phyloP scores from a whole-genome alignment of 2,329 filamentous ascomycete genomes.

The Keithomyces neogunnii region DNA sequence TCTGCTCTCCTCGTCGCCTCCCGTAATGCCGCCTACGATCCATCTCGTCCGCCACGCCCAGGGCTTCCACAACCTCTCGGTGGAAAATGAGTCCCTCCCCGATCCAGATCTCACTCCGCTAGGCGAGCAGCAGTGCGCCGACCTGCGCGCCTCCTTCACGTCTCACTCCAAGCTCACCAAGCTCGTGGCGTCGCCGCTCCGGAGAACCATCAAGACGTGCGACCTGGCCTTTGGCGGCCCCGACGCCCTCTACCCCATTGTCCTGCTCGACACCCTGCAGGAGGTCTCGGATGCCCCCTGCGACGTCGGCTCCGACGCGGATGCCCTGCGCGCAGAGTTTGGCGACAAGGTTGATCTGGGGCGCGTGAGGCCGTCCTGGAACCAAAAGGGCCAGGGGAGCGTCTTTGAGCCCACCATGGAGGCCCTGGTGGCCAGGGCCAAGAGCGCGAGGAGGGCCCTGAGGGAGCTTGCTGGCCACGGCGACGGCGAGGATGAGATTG shows the following conservation, averaged over 20 bases:
- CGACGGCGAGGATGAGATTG: slow-evolving; percentile 57
- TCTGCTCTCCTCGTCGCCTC: not conserved
- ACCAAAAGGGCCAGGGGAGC: slow-evolving; percentile 46
- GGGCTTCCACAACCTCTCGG: slow-evolving; percentile 71
- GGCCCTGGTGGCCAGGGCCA: slow-evolving; percentile 53
- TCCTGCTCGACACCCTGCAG: slow-evolving; percentile 67
- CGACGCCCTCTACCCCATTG: slow-evolving; percentile 36
- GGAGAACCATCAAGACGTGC: slow-evolving; percentile 73
- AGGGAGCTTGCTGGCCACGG: slow-evolving; percentile 29
- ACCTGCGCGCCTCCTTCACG: slow-evolving; percentile 55
- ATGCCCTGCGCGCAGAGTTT: slow-evolving; percentile 52
- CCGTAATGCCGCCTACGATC: slow-evolving; percentile 43
- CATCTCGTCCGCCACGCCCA: slow-evolving; percentile 67
- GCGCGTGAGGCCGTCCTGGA: slow-evolving; percentile 60
- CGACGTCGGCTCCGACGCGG: slow-evolving; percentile 59
- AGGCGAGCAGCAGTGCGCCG: slow-evolving; percentile 66
- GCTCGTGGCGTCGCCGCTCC: slow-evolving; percentile 70
- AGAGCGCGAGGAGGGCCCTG: slow-evolving; percentile 52
- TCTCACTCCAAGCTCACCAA: slow-evolving; percentile 56
- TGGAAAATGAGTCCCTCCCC: slow-evolving; percentile 61
- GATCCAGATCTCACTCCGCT: slow-evolving; percentile 71
- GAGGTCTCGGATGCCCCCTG: slow-evolving; percentile 69
- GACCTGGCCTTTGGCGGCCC: slow-evolving; percentile 56
- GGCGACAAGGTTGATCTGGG: slow-evolving; percentile 53
- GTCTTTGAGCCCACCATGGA: slow-evolving; percentile 37